phyloP scores from a whole-genome alignment of 176 grass and related monocot genomes.

The Zizania latifolia region DNA sequence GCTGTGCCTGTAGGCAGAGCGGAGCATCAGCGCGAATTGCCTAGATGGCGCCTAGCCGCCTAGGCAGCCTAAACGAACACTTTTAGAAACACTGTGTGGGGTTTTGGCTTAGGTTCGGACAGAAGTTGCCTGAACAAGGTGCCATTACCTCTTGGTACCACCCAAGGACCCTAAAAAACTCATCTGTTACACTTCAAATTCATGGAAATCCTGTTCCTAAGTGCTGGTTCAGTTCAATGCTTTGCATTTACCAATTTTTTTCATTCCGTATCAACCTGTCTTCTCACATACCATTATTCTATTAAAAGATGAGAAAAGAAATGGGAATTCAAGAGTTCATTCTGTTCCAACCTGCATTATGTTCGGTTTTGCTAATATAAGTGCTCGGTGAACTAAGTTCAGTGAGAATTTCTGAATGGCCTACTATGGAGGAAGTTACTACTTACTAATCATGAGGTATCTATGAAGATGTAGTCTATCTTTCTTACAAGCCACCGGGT shows the following conservation, averaged over 20 bases:
- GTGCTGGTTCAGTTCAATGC: neutral
- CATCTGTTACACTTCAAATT: neutral
- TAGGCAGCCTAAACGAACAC: too few relatives aligned
- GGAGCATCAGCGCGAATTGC: too few relatives aligned
- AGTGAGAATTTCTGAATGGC: conserved; percentile 6
- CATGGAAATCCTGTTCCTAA: neutral
- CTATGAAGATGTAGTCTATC: neutral
- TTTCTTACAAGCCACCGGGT: neutral
- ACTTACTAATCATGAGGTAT: neutral
- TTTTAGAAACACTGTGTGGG: too few relatives aligned
- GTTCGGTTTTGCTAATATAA: neutral
- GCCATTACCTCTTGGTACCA: neutral
- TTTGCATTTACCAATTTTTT: neutral
- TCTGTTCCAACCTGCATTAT: neutral
- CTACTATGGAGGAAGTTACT: neutral
- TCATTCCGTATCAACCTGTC: neutral
- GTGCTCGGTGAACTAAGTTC: neutral
- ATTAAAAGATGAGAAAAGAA: neutral
- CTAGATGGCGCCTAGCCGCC: too few relatives aligned
- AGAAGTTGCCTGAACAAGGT: neutral
- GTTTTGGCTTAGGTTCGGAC: neutral
- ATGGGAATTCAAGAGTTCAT: neutral
- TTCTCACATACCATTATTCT: neutral
- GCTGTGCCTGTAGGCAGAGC: too few relatives aligned
- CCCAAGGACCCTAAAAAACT: neutral